These are phyloP conservation scores for Stipa capillata DNA, from an alignment of 176 grass and related monocot species.

Conservation along the genomic window DNA sequence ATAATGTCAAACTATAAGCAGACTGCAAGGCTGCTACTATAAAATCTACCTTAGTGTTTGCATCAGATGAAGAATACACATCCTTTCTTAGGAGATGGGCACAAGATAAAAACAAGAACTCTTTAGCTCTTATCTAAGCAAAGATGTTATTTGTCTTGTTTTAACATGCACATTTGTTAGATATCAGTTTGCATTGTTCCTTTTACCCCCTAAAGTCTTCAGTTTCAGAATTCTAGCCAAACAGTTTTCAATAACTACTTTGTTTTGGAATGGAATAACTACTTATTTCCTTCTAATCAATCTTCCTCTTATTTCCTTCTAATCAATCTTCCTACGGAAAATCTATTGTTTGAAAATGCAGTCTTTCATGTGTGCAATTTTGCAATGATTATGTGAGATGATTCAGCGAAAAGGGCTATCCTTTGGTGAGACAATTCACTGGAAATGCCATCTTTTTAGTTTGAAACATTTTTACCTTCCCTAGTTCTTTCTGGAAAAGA, in stretches of 20 bases:
- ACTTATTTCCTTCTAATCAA: no score
- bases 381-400: not conserved
- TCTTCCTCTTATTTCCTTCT: not conserved
- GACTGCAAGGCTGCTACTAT: not conserved
- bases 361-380: not conserved
- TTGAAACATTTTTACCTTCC: not conserved
- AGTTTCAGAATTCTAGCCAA: not conserved
- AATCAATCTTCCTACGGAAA: not conserved
- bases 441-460: not conserved
- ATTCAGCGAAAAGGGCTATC: not conserved
- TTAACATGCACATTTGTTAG: constrained; percentile 1
- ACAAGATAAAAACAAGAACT: not conserved
- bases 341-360: not conserved
- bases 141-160: constrained; percentile 20
- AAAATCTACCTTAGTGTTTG: not conserved
- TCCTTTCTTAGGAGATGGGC: not conserved
- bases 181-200: not conserved
- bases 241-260: not conserved
- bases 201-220: not conserved
- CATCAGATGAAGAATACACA: constrained; percentile 5
- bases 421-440: not conserved
- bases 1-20: constrained; percentile 14
- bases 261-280: no score
- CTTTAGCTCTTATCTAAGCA: not conserved
- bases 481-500: not conserved